Conservation (phyloP, 345 rosid genomes). For the Cardamine chenopodiifolia region DNA sequence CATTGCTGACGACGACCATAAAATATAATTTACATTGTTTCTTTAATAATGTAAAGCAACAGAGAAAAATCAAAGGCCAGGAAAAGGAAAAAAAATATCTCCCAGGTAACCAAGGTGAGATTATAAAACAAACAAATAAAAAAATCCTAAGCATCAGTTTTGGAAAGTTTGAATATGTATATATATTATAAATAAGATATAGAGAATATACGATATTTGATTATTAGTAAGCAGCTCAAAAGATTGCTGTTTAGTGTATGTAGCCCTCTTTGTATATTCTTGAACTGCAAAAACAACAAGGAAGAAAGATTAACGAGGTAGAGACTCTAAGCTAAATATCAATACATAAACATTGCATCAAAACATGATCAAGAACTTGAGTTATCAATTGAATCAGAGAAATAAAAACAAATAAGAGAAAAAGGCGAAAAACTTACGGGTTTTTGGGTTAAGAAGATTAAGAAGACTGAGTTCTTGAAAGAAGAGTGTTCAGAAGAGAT, state of each 20-base stretch:
- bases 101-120: constrained; percentile 42
- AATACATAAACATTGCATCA: constrained; percentile 19
- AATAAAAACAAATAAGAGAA: background rate
- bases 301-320: constrained; percentile 9
- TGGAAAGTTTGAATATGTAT: background rate
- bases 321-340: background rate
- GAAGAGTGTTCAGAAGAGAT: constrained; percentile 62
- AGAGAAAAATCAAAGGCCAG: constrained; percentile 25
- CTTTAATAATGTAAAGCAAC: constrained; percentile 16
- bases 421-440: constrained; percentile 30
- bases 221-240: constrained; percentile 35
- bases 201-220: constrained; percentile 1
- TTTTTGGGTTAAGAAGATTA: constrained; percentile 37
- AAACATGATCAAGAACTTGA: background rate
- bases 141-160: background rate
- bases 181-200: background rate
- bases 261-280: constrained; percentile 30
- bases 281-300: constrained; percentile 31
- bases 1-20: constrained; percentile 33
- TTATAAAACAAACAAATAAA: constrained; percentile 19
- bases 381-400: background rate
- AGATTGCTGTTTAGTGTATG: constrained; percentile 8
- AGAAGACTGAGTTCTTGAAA: constrained; percentile 30
- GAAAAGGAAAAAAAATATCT: constrained; percentile 20
- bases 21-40: constrained; percentile 41